Percentiles rank a stretch among this genome's conserved stretches.
phyloP scores from a whole-genome alignment of 1,139 yeast species.

The Debaryomyces fabryi region DNA sequence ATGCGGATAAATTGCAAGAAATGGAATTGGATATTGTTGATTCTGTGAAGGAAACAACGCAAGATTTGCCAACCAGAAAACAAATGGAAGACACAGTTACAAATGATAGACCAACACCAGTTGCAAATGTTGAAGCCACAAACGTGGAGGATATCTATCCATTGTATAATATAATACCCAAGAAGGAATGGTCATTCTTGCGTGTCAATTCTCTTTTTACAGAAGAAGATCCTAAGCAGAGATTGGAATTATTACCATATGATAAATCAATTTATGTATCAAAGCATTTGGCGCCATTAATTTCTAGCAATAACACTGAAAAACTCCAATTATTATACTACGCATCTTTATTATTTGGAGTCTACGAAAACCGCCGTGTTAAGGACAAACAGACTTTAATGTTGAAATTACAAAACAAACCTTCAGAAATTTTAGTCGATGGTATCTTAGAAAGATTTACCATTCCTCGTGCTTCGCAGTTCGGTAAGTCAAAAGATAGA shows the following conservation, averaged over 20 bases:
- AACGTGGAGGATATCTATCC: slow-evolving; percentile 84
- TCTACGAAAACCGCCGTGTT: slow-evolving; percentile 71
- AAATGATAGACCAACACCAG: slow-evolving; percentile 81
- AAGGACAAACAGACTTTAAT: slow-evolving; percentile 61
- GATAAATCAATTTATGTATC: slow-evolving; percentile 56
- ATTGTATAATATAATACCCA: slow-evolving; percentile 67
- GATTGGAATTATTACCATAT: slow-evolving; percentile 64
- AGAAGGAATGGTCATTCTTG: slow-evolving; percentile 62
- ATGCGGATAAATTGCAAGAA: slow-evolving; percentile 74
- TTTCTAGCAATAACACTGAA: slow-evolving; percentile 49
- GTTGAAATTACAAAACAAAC: slow-evolving; percentile 60
- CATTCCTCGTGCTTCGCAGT: slow-evolving; percentile 60
- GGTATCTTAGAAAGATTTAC: slow-evolving; percentile 74
- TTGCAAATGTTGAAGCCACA: slow-evolving; percentile 73
- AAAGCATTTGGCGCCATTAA: slow-evolving; percentile 48
- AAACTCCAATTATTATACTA: slow-evolving; percentile 75
- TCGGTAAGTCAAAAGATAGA: slow-evolving; percentile 74
- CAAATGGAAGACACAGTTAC: slow-evolving; percentile 57
- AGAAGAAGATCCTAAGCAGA: slow-evolving; percentile 51
- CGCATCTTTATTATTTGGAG: slow-evolving; percentile 76
- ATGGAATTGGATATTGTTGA: slow-evolving; percentile 83
- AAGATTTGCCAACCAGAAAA: slow-evolving; percentile 68
- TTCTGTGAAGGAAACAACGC: slow-evolving; percentile 70
- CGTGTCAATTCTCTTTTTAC: slow-evolving; percentile 59
- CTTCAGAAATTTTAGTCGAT: slow-evolving; percentile 74